phyloP scores from a whole-genome alignment of 306 rosid genomes.

The Urtica urens region DNA sequence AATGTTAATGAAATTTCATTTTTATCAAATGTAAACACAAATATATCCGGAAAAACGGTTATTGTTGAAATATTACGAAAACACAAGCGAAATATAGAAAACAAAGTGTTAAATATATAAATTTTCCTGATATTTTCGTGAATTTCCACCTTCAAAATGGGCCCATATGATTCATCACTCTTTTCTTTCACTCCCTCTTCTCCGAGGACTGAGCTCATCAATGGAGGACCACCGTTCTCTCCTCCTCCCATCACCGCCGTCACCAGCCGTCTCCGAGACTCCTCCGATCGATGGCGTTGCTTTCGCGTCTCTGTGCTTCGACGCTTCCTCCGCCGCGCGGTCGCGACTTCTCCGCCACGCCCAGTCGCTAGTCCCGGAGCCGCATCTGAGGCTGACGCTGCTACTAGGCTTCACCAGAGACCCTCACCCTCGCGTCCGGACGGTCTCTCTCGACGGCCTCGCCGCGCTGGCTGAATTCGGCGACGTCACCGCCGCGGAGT shows the following conservation, averaged over 20 bases:
- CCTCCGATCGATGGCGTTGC: slow-evolving; percentile 35
- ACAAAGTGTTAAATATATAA: no score
- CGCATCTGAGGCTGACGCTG: slow-evolving; percentile 36
- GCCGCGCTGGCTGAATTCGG: slow-evolving; percentile 32
- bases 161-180: no score
- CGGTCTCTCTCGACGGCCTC: slow-evolving; percentile 58
- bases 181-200: no score
- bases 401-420: slow-evolving; percentile 73
- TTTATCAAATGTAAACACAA: no score
- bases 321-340: slow-evolving; percentile 34
- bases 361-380: slow-evolving; percentile 28
- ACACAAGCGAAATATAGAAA: no score
- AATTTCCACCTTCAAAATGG: no score
- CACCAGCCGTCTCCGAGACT: slow-evolving; percentile 26
- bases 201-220: background rate
- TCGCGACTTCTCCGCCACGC: slow-evolving; percentile 59
- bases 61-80: no score
- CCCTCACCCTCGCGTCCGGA: slow-evolving; percentile 64
- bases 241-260: slow-evolving; percentile 16
- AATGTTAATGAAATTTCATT: no score
- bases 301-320: slow-evolving; percentile 60
- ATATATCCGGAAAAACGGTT: no score
- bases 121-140: no score
- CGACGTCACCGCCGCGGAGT: slow-evolving; percentile 22
- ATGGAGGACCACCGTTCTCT: slow-evolving; percentile 14